phyloP scores from a whole-genome alignment of 1,284 basidiomycete genomes.

The Austroboletus rostrupii region DNA sequence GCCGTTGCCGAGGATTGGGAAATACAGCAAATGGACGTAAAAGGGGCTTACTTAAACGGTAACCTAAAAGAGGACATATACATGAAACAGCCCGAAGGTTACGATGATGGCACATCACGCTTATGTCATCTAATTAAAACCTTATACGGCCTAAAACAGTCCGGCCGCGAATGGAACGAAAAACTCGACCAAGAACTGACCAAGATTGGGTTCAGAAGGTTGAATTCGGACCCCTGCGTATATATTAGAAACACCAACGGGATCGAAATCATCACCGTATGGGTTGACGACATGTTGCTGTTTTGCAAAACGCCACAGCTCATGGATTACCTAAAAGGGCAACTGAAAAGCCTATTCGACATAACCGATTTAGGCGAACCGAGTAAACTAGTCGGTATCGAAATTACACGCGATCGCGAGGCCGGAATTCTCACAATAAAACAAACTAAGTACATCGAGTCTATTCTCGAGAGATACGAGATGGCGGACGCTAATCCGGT shows the following conservation, averaged over 20 bases:
- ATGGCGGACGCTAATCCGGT: not conserved
- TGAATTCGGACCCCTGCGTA: not conserved
- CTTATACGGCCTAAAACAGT: slow-evolving; percentile 30
- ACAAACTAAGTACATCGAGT: slow-evolving; percentile 7
- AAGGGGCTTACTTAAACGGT: slow-evolving; percentile 35
- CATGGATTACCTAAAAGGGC: not conserved
- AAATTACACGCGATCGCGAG: not conserved
- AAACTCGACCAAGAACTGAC: not conserved
- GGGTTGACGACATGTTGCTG: slow-evolving; percentile 9
- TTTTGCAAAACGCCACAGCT: not conserved
- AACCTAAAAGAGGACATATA: slow-evolving; percentile 38
- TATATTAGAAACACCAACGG: not conserved
- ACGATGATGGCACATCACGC: slow-evolving; percentile 33
- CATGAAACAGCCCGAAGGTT: slow-evolving; percentile 36
- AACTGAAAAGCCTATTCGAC: not conserved
- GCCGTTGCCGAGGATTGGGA: not conserved
- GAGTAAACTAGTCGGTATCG: slow-evolving; percentile 1
- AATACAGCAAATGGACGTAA: slow-evolving; percentile 29
- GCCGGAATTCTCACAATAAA: not conserved
- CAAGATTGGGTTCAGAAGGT: not conserved
- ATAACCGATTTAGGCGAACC: slow-evolving; percentile 3
- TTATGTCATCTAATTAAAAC: slow-evolving; percentile 19
- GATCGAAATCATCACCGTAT: slow-evolving; percentile 5
- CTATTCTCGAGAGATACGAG: not conserved
- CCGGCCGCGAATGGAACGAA: slow-evolving; percentile 23